phyloP scores from a whole-genome alignment of 495 filamentous ascomycete species.

The Sporormia fimetaria region DNA sequence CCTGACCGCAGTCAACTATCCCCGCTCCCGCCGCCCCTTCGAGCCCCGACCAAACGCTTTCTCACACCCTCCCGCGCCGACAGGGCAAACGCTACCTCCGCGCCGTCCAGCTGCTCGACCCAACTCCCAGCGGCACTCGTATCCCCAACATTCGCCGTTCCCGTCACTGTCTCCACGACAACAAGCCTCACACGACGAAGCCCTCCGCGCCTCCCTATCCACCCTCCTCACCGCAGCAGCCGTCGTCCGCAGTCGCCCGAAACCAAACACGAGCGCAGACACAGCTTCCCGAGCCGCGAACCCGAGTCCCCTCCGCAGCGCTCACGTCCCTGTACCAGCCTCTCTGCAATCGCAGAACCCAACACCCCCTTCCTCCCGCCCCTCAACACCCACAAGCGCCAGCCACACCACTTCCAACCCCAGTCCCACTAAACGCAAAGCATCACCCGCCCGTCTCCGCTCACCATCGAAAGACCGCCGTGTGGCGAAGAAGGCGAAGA shows the following conservation, averaged over 20 bases:
- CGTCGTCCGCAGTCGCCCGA: slow-evolving; percentile 70
- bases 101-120: slow-evolving; percentile 28
- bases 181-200: slow-evolving; percentile 83
- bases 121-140: slow-evolving; percentile 32
- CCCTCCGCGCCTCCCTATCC: slow-evolving; percentile 79
- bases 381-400: slow-evolving; percentile 18
- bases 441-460: slow-evolving; percentile 4
- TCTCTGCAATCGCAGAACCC: slow-evolving; percentile 38
- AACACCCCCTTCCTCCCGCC: slow-evolving; percentile 17
- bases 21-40: slow-evolving; percentile 47
- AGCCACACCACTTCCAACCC: slow-evolving; percentile 15
- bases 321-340: slow-evolving; percentile 69
- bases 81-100: slow-evolving; percentile 31
- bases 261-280: slow-evolving; percentile 34
- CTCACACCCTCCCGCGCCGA: slow-evolving; percentile 56
- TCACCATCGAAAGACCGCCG: slow-evolving; percentile 24
- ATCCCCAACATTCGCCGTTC: slow-evolving; percentile 40
- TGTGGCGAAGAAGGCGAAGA: slow-evolving; percentile 22
- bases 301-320: slow-evolving; percentile 45
- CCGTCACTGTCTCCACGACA: slow-evolving; percentile 64
- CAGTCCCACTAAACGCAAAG: slow-evolving; percentile 29
- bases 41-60: slow-evolving; percentile 84
- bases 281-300: slow-evolving; percentile 32
- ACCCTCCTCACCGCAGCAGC: slow-evolving; percentile 91
- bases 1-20: slow-evolving; percentile 63